phyloP scores from a whole-genome alignment of 2,329 filamentous ascomycete genomes.

The Clonostachys rhizophaga region DNA sequence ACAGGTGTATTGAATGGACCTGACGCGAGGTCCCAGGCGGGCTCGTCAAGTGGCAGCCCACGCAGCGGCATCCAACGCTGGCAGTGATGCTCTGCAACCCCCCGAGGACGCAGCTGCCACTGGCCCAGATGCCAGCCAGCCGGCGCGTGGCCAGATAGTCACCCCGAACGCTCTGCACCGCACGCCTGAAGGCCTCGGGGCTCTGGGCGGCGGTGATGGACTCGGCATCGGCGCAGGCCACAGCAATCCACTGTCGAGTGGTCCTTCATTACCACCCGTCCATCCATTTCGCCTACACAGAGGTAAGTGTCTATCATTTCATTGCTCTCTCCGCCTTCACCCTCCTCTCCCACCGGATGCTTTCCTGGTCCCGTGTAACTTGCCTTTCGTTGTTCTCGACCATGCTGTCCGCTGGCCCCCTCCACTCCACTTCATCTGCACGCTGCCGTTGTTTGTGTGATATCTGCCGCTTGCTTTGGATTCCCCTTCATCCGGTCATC shows the following conservation, averaged over 20 bases:
- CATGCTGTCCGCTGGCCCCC: too few species aligned
- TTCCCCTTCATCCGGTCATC: background rate
- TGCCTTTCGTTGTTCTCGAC: too few species aligned
- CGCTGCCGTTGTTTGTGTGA: background rate
- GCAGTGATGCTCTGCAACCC: background rate
- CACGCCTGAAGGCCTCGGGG: background rate
- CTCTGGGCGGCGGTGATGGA: too few species aligned
- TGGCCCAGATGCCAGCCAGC: background rate
- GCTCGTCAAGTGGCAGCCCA: conserved; percentile 20
- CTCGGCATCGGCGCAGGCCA: background rate
- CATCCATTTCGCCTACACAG: conserved; percentile 30
- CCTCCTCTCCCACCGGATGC: too few species aligned
- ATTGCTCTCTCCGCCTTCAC: conserved; percentile 1
- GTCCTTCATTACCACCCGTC: background rate
- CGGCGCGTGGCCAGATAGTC: background rate
- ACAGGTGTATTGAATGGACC: conserved; percentile 12
- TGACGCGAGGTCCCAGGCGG: conserved; percentile 19
- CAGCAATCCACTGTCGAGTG: background rate
- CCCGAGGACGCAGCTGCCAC: background rate
- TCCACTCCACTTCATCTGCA: background rate
- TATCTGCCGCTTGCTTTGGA: background rate
- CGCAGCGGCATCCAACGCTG: conserved; percentile 1
- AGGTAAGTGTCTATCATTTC: conserved; percentile 17
- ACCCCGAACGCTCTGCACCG: background rate
- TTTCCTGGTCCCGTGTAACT: too few species aligned